These are phyloP conservation scores for Phytophthora citrophthora DNA, from an alignment of 352 stramenopile species.

Conservation along the genomic window DNA sequence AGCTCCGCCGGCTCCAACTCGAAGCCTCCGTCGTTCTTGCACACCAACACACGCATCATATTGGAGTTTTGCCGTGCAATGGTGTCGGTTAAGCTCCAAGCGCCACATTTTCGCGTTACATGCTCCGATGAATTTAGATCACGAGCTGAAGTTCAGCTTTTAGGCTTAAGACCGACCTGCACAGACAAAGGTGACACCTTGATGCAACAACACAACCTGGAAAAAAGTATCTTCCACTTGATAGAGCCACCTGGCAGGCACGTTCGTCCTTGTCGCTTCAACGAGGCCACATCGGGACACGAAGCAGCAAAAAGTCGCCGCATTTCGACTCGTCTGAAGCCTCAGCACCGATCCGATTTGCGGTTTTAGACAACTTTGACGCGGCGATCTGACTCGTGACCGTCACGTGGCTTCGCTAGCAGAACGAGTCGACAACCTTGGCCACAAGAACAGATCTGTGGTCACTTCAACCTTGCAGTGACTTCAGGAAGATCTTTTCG, in stretches of 20 bases:
- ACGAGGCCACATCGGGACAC: slow-evolving; percentile 6
- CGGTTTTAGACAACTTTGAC: slow-evolving; percentile 4
- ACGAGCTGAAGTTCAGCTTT: too few species aligned
- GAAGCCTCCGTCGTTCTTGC: slow-evolving; percentile 84
- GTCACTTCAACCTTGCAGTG: slow-evolving; percentile 4
- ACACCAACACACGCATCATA: slow-evolving; percentile 64
- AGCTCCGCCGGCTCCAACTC: slow-evolving; percentile 64
- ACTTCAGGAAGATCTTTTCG: background rate
- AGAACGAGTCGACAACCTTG: background rate
- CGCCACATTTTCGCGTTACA: too few species aligned
- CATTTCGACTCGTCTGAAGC: slow-evolving; percentile 1
- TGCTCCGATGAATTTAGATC: too few species aligned
- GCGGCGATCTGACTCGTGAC: background rate
- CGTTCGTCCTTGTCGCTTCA: slow-evolving; percentile 1
- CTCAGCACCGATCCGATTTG: slow-evolving; percentile 4
- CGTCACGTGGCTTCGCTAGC: too few species aligned
- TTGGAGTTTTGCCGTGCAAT: too few species aligned
- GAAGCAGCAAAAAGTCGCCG: background rate
- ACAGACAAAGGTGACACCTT: too few species aligned
- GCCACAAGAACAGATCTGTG: background rate
- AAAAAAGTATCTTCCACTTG: slow-evolving; percentile 19
- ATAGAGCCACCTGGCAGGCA: slow-evolving; percentile 1
- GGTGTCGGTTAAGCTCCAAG: too few species aligned
- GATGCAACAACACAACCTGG: slow-evolving; percentile 6
- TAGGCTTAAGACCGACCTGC: too few species aligned